Percentiles rank a stretch among this genome's conserved stretches.
Evolutionary conservation across 345 rosid genomes (phyloP).

Genomic region (Conringia planisiliqua): DNA sequence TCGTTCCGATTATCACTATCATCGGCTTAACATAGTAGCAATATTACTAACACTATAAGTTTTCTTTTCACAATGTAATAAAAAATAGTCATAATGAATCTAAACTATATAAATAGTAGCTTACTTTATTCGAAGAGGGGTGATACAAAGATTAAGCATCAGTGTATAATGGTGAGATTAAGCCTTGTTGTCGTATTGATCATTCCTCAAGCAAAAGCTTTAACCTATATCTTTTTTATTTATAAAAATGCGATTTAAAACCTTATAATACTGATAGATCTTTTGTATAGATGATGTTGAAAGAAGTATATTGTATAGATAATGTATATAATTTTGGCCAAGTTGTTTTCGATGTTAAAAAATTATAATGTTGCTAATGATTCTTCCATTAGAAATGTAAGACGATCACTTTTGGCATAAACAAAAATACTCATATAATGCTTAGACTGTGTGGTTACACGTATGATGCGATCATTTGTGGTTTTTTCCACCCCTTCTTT

Average conservation of each 20-base stretch:
- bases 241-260: neutral
- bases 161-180: neutral
- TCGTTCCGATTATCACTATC: slow-evolving; percentile 8
- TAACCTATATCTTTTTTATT: neutral
- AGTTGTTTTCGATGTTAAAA: slow-evolving; percentile 23
- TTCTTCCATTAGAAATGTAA: slow-evolving; percentile 24
- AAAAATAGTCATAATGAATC: neutral
- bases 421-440: neutral
- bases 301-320: neutral
- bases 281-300: neutral
- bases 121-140: neutral
- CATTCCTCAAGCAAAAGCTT: neutral
- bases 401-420: slow-evolving; percentile 5
- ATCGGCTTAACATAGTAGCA: slow-evolving; percentile 5
- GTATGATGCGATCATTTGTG: slow-evolving; percentile 27
- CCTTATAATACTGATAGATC: neutral
- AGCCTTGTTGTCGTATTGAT: neutral
- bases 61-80: neutral
- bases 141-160: neutral
- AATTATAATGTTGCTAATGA: slow-evolving; percentile 26
- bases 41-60: neutral
- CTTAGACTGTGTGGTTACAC: slow-evolving; percentile 35
- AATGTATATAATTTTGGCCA: slow-evolving; percentile 8
- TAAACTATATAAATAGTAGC: neutral
- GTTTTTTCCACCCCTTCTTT: neutral